Percentiles rank a stretch among this genome's conserved stretches.
These are phyloP conservation scores for Monilinia fructicola DNA, from an alignment of 2,329 filamentous ascomycete genomes.

Conservation along the genomic window DNA sequence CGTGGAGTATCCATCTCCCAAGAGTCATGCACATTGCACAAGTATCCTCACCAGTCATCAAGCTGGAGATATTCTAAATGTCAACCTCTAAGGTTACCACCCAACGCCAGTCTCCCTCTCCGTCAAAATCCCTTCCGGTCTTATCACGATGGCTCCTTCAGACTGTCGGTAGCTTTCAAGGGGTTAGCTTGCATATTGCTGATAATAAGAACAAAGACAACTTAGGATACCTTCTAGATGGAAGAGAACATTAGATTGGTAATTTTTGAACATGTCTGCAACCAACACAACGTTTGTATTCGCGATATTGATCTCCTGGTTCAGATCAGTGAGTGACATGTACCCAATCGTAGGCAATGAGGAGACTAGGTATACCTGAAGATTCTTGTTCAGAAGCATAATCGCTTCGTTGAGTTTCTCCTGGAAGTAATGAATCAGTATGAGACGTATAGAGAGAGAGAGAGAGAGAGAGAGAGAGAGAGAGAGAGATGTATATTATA, in stretches of 20 bases:
- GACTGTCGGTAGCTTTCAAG: conserved; percentile 70
- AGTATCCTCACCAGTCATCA: neutral
- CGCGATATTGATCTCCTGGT: conserved; percentile 91
- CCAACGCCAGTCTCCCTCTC: conserved; percentile 3
- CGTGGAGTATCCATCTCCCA: neutral
- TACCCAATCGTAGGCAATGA: neutral
- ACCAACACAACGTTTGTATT: conserved; percentile 99
- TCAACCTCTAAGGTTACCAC: neutral
- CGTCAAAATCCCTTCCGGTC: neutral
- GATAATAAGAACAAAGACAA: neutral
- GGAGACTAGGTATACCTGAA: conserved; percentile 61
- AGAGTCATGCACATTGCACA: neutral
- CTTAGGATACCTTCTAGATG: conserved; percentile 78
- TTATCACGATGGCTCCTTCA: conserved; percentile 69
- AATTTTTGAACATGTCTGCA: conserved; percentile 99
- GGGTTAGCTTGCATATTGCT: conserved; percentile 29
- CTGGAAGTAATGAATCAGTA: conserved; percentile 47
- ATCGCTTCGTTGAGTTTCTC: conserved; percentile 97
- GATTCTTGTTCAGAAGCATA: conserved; percentile 85
- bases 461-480: too few relatives aligned
- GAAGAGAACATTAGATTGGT: conserved; percentile 95
- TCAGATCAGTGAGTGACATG: conserved; percentile 13
- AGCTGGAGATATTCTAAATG: neutral
- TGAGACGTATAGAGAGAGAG: too few relatives aligned
- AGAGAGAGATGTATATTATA: too few relatives aligned